Percentiles rank a stretch among this genome's conserved stretches.
Evolutionary conservation across 1,139 yeast genomes (phyloP).

Genomic region (Nadsonia starkeyi-henricii): DNA sequence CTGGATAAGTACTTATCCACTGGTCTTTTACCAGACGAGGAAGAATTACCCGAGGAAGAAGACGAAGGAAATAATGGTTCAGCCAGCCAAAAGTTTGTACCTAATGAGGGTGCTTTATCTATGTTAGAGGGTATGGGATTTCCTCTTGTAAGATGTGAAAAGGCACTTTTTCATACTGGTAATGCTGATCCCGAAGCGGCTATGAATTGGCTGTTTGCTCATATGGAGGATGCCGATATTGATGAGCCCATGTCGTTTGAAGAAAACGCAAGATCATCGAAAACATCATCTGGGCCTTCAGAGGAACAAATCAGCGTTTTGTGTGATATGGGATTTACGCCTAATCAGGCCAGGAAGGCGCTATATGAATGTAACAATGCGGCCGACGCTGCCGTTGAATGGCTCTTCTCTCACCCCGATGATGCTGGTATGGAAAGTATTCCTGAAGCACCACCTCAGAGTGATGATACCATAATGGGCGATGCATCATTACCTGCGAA

Average conservation of each 20-base stretch:
- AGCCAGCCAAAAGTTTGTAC: conserved; percentile 22
- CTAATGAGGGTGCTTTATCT: conserved; percentile 36
- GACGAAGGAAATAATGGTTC: conserved; percentile 23
- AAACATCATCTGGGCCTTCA: conserved; percentile 6
- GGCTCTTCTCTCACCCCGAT: conserved; percentile 72
- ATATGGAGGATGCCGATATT: conserved; percentile 72
- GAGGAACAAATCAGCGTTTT: conserved; percentile 36
- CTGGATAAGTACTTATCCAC: conserved; percentile 25
- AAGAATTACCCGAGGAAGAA: conserved; percentile 14
- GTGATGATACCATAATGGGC: too few species aligned
- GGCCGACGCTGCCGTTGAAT: conserved; percentile 69
- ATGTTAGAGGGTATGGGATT: conserved; percentile 78
- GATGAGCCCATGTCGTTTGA: conserved; percentile 41
- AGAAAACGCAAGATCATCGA: conserved; percentile 4
- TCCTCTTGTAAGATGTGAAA: conserved; percentile 46
- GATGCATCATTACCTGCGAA: conserved; percentile 14
- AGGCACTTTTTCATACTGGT: conserved; percentile 63
- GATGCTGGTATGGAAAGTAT: conserved; percentile 35
- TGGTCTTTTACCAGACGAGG: conserved; percentile 25
- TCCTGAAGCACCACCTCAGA: conserved; percentile 10
- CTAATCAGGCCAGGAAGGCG: conserved; percentile 53
- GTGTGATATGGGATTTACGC: conserved; percentile 65
- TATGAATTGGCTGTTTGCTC: conserved; percentile 81
- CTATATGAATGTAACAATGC: conserved; percentile 43
- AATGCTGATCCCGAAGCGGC: conserved; percentile 61